Evolutionary conservation across 345 rosid species (phyloP).

Genomic region (Eucalyptus marginata): DNA sequence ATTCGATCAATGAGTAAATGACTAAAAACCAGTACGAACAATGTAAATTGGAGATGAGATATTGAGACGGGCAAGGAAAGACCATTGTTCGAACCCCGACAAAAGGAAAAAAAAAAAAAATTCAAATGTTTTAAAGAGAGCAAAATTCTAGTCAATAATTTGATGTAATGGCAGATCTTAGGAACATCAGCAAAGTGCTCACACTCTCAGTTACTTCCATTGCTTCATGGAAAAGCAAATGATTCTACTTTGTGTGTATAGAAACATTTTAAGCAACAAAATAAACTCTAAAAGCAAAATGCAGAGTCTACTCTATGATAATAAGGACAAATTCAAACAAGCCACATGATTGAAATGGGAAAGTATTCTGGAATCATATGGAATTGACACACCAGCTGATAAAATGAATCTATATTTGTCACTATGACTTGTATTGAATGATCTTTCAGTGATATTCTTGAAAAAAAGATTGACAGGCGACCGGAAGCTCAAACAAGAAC

Average conservation of each 20-base stretch:
- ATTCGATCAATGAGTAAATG: background rate
- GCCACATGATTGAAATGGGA: background rate
- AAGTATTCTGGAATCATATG: background rate
- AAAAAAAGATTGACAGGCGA: background rate
- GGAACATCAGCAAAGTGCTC: background rate
- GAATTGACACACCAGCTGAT: background rate
- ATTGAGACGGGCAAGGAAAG: background rate
- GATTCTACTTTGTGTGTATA: background rate
- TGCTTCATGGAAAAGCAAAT: background rate
- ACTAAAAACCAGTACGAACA: fast-evolving
- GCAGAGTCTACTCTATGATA: background rate
- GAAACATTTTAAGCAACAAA: background rate
- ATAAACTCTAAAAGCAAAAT: background rate
- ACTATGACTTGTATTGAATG: background rate
- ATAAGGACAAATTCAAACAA: no score
- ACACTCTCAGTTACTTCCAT: background rate
- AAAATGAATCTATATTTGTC: background rate
- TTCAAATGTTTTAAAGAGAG: background rate
- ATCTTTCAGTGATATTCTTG: background rate
- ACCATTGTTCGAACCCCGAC: background rate
- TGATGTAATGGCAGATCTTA: background rate
- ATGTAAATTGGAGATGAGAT: background rate
- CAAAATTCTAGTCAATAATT: background rate
- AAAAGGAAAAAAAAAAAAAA: no score
- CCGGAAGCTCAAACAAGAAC: background rate